Percentiles rank a stretch among this genome's conserved stretches.
Conservation (phyloP, 805 yeast genomes). For the Candida boleticola region DNA sequence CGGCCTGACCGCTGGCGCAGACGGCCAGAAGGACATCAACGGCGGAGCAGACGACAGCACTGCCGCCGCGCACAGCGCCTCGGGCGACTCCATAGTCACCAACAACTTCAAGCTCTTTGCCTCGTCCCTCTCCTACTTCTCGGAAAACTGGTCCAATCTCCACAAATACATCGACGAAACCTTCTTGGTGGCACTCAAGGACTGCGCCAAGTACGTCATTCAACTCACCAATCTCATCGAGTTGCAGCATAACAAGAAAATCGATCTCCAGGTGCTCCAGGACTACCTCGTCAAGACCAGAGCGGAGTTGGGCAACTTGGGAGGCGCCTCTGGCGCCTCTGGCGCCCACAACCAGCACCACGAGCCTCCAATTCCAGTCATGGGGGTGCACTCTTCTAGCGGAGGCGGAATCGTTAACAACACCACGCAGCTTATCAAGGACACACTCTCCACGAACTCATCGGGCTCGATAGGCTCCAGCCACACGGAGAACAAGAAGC, state of each 20-base stretch:
- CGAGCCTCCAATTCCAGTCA: slow-evolving; percentile 34
- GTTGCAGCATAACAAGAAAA: slow-evolving; percentile 84
- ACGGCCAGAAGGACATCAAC: slow-evolving; percentile 9
- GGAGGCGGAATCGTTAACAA: slow-evolving; percentile 38
- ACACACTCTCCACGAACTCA: slow-evolving; percentile 50
- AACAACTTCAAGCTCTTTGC: slow-evolving; percentile 37
- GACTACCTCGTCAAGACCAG: slow-evolving; percentile 75
- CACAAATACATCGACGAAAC: slow-evolving; percentile 66
- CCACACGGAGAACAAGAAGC: slow-evolving; percentile 43
- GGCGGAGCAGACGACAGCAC: slow-evolving; percentile 9
- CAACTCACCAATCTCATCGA: slow-evolving; percentile 59
- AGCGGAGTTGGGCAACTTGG: slow-evolving; percentile 50
- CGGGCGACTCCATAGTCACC: slow-evolving; percentile 11
- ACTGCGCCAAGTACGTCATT: slow-evolving; percentile 70
- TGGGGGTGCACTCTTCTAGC: slow-evolving; percentile 12
- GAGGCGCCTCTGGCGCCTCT: slow-evolving; percentile 8
- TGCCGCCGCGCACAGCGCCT: neutral
- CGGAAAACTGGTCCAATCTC: slow-evolving; percentile 39
- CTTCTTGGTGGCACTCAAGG: slow-evolving; percentile 78
- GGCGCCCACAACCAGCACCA: slow-evolving; percentile 7
- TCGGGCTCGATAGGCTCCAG: slow-evolving; percentile 39
- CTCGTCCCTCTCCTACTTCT: slow-evolving; percentile 33
- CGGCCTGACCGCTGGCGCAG: neutral
- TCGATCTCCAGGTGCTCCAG: slow-evolving; percentile 83
- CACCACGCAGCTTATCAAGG: slow-evolving; percentile 46